Evolutionary conservation across 306 rosid genomes (phyloP), one percentile per base, ranked within the genome.

Genomic region (Delonix regia): DNA sequence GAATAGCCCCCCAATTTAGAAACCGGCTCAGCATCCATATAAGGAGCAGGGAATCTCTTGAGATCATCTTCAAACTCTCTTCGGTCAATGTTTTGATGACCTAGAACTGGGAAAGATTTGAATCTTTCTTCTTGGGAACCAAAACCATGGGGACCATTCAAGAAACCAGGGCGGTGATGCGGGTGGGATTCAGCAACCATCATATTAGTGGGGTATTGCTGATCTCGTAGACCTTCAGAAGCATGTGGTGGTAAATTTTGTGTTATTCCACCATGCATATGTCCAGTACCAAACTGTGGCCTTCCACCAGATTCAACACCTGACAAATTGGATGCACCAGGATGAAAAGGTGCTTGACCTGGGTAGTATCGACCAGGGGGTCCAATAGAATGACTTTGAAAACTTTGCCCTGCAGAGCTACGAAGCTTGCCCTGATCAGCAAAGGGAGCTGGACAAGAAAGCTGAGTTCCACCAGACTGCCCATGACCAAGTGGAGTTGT

Each of bases 71-170:
- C 94, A 88, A 86, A 89, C 81, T 91, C 96, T 56, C 86, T 82
- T 74, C 81, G 86, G 48, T 78, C 86, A 44, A 73, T 49, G 52
- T 66, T 82, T 53, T 56, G 90, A 30, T 79, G 88, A 60, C 74
- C 83, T 16, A 82, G 82, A 33, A 85, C 81, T 1, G 82, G 89
- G 81, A 88, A 82, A 75, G 88, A 72, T 70, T 88, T 89, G 70
- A 84, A 92, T 84, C 94, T 88, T 77, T 89, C 98, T 79, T 92
- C 92, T 47, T 82, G 86, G 71, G 82, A 81, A 42, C 88, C 96
- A 73, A 82, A 83, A 65, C 90, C 86, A 10, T 63, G 85, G 57
- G 79, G 81, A 24, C 78, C 87, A 84, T 84, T 87, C 64, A 73
- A 45, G 81, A 47, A 67, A 14, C 73, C 69, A 44, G 86, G 81